Conservation (phyloP, 2,329 filamentous ascomycete genomes). For the Falciphora oryzae region DNA sequence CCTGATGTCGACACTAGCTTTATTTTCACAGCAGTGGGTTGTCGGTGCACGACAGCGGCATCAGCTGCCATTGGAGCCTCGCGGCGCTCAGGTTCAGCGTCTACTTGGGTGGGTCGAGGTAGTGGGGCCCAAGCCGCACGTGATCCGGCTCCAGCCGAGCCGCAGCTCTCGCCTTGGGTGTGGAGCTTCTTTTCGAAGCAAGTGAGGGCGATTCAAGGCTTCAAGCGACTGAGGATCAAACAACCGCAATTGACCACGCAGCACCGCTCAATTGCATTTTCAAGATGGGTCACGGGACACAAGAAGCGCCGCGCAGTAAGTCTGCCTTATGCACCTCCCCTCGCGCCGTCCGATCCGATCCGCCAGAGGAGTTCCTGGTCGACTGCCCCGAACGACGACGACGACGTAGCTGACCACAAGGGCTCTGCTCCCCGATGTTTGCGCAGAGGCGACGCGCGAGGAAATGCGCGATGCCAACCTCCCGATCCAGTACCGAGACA, state of each 20-base stretch:
- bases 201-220: background rate
- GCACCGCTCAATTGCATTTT: conserved; percentile 9
- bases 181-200: background rate
- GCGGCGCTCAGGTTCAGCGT: background rate
- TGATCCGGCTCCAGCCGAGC: background rate
- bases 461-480: conserved; percentile 90
- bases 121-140: background rate
- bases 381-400: background rate
- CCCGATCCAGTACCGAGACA: conserved; percentile 88
- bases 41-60: no score
- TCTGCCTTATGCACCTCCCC: background rate
- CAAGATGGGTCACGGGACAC: conserved; percentile 6
- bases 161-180: background rate
- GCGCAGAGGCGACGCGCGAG: conserved; percentile 69
- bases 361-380: background rate
- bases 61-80: no score
- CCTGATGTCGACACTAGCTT: no score
- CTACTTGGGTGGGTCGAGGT: background rate
- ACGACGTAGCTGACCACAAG: conserved; percentile 5
- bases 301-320: conserved; percentile 10
- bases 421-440: conserved; percentile 8
- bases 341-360: background rate
- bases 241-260: conserved; percentile 9
- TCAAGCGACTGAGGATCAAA: background rate
- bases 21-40: no score